Conservation (phyloP, 192 early-diverging fungal genomes). For the Ramicandelaber brevisporus region DNA sequence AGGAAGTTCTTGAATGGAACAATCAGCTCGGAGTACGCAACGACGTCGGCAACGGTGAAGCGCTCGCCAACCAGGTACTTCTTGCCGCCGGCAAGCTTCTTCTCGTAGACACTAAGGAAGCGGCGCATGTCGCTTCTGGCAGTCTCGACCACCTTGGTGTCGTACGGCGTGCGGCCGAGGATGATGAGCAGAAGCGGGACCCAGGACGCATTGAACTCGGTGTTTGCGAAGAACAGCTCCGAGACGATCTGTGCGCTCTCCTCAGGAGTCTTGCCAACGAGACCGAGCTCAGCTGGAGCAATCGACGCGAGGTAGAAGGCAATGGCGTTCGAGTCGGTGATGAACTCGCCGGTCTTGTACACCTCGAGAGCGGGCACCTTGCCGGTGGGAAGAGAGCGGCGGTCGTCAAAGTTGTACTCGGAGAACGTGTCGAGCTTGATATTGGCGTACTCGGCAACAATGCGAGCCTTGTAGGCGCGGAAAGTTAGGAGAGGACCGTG, state of each 20-base stretch:
- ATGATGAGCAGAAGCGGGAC: constrained; percentile 16
- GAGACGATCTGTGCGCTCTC: constrained; percentile 36
- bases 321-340: constrained; percentile 74
- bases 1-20: too few relatives aligned
- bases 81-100: constrained; percentile 46
- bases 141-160: constrained; percentile 35
- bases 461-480: constrained; percentile 31
- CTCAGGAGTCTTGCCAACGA: constrained; percentile 26
- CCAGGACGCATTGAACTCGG: constrained; percentile 16
- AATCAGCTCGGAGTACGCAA: constrained; percentile 29
- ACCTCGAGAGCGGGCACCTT: constrained; percentile 80
- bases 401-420: too few relatives aligned
- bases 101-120: constrained; percentile 43
- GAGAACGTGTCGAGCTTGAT: constrained; percentile 45
- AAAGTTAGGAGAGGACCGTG: constrained; percentile 7
- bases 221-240: constrained; percentile 31
- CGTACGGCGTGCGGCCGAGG: constrained; percentile 12
- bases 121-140: constrained; percentile 36
- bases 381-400: constrained; percentile 73
- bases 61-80: constrained; percentile 89
- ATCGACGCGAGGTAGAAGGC: constrained; percentile 73
- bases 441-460: constrained; percentile 55
- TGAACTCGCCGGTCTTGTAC: constrained; percentile 34
- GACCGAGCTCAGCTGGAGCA: constrained; percentile 15
- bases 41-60: constrained; percentile 77